Evolutionary conservation across 306 rosid species (phyloP), one percentile per base, ranked within the genome.

Genomic region (Benincasa hispida): DNA sequence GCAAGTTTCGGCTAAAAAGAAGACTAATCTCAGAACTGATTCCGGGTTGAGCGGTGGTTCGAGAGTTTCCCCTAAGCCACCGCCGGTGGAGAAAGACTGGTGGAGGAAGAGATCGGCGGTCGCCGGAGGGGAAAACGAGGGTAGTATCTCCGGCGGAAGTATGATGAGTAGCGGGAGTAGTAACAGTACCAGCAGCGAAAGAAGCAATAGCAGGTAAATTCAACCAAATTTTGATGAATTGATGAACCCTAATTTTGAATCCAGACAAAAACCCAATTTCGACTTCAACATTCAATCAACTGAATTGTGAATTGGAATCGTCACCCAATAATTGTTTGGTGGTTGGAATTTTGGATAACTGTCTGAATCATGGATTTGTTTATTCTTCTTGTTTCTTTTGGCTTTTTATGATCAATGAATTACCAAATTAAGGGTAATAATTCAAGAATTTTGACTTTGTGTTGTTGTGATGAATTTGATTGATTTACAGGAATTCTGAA

Each of bases 31-130:
- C 22, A 80, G 83, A 65, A 85, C 68, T 6, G 91, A 87, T 2
- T 19, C 76, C 0, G 63, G 34, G 41, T 83, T 55, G 6, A 83
- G 39, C 76, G 68, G 76, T 5, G 79, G 83, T 62, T 83, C 90
- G 0, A 89, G 86, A 82, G 93, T 89, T 10, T 83, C 97, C 0
- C 89, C 95, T 0, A 89, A 76, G 80, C 93, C 94, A 75, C 93
- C 94, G 19, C 68, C 82, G 1, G 76, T 51, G 17, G 97, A 91
- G 8, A 87, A 84, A 57, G 96, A 93, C 32, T 90, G 96, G 98
- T 91, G 91, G 91, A 87, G 87, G 94, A 91, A 88, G 87, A 82
- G 82, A 21, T 63, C 60, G 80, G 79, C 85, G 1, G 87, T 19
- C 0, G 65, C 74, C 5, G 82, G 70, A 9, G 83, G 72, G 42